Evolutionary conservation across 1,284 basidiomycete species (phyloP), one percentile per base, ranked within the genome.

Genomic region (Quambalaria eucalypti): DNA sequence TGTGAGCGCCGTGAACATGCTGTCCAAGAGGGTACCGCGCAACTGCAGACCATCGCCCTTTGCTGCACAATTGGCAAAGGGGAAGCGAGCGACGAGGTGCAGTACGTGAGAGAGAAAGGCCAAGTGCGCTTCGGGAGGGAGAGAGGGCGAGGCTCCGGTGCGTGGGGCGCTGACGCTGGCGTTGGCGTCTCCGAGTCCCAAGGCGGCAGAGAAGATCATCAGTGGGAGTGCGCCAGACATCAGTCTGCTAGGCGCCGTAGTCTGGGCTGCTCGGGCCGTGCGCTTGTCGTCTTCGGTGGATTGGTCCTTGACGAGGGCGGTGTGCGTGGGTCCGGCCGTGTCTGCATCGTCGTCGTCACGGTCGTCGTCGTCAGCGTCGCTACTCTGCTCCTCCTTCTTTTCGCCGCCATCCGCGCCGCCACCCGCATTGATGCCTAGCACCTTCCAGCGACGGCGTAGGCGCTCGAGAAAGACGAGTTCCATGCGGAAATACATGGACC

Each of bases 391-490:
- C 42, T 46, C 42, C 5, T 7, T 12, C 6, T 12, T 14, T 19
- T 2, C 42, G 4, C 21, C 12, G 16, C 25, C 12, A 23, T 4
- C 21, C 5, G 42, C 21, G 12, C 25, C 21, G 16, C 21, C 19
- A 21, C 21, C 25, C 14, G 42, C 42, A 25, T 67, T 57, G 39
- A 88, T 83, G 2, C 87, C 88, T 10, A 89, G 80, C 4, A 88
- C 80, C 47, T 81, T 82, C 89, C 90, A 93, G 40, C 90, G 80
- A 57, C 88, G 79, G 38, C 88, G 79, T 51, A 93, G 78, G 9
- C 84, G 84, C 78, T 93, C 90, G n/a, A 90, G 81, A 76, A 90
- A 95, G 2, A 86, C 85, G 9, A 93, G 78, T 76, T 96, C 91
- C 83, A 95, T 89, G 69, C 86, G 85, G 61, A 90, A 84, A 75